A percentile compares a stretch with the other conserved stretches of the same genome.
Evolutionary conservation across 2,329 filamentous ascomycete genomes (phyloP).

Genomic region (Furcasterigmium furcatum): DNA sequence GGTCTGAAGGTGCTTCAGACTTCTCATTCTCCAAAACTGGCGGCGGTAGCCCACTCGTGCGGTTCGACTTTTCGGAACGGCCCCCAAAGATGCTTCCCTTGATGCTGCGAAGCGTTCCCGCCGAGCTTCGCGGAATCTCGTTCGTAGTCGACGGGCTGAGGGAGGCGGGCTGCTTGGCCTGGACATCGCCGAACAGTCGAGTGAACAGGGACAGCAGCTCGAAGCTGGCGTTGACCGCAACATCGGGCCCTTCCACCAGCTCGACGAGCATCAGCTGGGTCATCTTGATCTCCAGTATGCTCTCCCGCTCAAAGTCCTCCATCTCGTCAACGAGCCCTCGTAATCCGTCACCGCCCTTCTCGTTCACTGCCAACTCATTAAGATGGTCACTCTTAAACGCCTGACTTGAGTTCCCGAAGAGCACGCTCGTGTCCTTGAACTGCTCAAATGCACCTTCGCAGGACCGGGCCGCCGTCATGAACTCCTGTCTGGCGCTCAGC

Average conservation of each 20-base stretch:
- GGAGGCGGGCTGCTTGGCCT: slow-evolving; percentile 33
- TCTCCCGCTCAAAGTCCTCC: slow-evolving; percentile 79
- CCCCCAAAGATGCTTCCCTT: slow-evolving; percentile 77
- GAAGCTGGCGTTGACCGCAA: slow-evolving; percentile 83
- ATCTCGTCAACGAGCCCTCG: slow-evolving; percentile 70
- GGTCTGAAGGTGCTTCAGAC: slow-evolving; percentile 21
- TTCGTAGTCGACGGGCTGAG: slow-evolving; percentile 13
- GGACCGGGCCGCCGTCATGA: slow-evolving; percentile 71
- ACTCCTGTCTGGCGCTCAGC: slow-evolving; percentile 83
- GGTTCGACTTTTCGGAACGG: slow-evolving; percentile 23
- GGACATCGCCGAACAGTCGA: slow-evolving; percentile 65
- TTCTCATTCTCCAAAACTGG: slow-evolving; percentile 34
- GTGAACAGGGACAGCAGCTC: slow-evolving; percentile 82
- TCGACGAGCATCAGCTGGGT: slow-evolving; percentile 86
- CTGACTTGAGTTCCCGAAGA: slow-evolving; percentile 62
- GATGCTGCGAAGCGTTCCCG: slow-evolving; percentile 67
- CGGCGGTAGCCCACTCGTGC: slow-evolving; percentile 20
- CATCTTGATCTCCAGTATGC: slow-evolving; percentile 92
- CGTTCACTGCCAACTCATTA: slow-evolving; percentile 45
- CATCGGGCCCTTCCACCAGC: slow-evolving; percentile 75
- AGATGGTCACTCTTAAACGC: slow-evolving; percentile 64
- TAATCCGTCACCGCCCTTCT: slow-evolving; percentile 17
- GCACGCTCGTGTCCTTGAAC: slow-evolving; percentile 67
- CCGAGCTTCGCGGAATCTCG: slow-evolving; percentile 64
- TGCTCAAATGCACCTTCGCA: slow-evolving; percentile 92